Percentiles rank a stretch among this genome's conserved stretches.
phyloP scores from a whole-genome alignment of 129 eudicot genomes.

The Scalesia atractyloides region DNA sequence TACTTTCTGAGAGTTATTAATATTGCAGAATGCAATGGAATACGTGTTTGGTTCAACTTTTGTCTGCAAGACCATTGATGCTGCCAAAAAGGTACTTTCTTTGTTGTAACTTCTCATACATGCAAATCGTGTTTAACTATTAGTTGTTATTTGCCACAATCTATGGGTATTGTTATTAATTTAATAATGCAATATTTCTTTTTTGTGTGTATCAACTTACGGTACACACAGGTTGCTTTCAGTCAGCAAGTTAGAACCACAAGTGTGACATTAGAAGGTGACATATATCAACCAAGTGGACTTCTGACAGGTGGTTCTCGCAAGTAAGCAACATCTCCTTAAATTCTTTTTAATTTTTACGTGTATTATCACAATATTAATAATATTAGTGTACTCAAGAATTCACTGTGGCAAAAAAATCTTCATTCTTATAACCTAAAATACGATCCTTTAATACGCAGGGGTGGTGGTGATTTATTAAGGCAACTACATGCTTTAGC shows the following conservation, averaged over 20 bases:
- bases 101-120: slow-evolving; percentile 4
- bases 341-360: background rate
- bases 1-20: slow-evolving; percentile 21
- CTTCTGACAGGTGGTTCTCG: slow-evolving; percentile 99
- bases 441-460: slow-evolving; percentile 39
- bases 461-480: slow-evolving; percentile 92
- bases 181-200: background rate
- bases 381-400: background rate
- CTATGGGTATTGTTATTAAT: background rate
- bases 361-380: background rate
- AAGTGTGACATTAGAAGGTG: slow-evolving; percentile 93
- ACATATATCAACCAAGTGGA: slow-evolving; percentile 93
- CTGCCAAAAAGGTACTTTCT: slow-evolving; percentile 74
- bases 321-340: slow-evolving; percentile 48
- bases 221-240: slow-evolving; percentile 74
- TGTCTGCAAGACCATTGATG: slow-evolving; percentile 85
- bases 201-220: slow-evolving; percentile 15
- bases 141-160: background rate
- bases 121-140: slow-evolving; percentile 8
- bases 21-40: slow-evolving; percentile 93
- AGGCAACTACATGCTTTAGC: slow-evolving; percentile 79
- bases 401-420: background rate
- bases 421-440: slow-evolving; percentile 1
- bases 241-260: slow-evolving; percentile 61
- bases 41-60: slow-evolving; percentile 94